Percentiles rank a stretch among this genome's conserved stretches.
phyloP scores from a whole-genome alignment of 2,329 filamentous ascomycete genomes.

The Pseudogymnoascus sp. region DNA sequence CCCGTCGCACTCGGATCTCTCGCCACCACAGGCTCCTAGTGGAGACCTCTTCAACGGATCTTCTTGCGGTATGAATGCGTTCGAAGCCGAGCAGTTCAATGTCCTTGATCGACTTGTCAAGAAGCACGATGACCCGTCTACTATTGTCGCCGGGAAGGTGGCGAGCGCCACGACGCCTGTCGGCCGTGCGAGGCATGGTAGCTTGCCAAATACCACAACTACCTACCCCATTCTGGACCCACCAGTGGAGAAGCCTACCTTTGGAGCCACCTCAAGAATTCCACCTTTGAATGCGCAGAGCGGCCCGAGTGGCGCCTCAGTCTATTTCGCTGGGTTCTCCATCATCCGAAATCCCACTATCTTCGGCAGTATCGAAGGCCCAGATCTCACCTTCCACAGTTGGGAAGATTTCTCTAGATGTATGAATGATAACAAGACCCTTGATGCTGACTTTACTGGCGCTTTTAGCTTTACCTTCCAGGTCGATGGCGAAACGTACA shows the following conservation, averaged over 20 bases:
- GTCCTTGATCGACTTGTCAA: conserved; percentile 12
- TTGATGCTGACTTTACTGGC: conserved; percentile 9
- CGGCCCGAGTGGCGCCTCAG: not conserved
- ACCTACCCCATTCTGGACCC: not conserved
- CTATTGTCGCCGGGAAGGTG: not conserved
- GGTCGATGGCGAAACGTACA: conserved; percentile 4
- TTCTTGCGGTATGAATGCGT: conserved; percentile 12
- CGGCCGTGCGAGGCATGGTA: not conserved
- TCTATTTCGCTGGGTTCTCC: not conserved
- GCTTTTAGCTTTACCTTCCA: conserved; percentile 7
- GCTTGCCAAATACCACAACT: not conserved
- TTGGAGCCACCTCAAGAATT: not conserved
- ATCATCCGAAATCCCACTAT: not conserved
- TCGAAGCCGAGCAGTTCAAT: conserved; percentile 12
- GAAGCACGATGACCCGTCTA: not conserved
- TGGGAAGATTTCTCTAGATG: conserved; percentile 1
- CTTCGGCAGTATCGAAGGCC: not conserved
- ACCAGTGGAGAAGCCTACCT: not conserved
- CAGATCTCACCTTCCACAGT: not conserved
- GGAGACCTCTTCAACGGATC: conserved; percentile 16
- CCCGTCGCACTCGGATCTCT: not conserved
- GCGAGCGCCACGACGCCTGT: not conserved
- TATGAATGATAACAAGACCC: not conserved
- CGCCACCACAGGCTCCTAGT: conserved; percentile 22
- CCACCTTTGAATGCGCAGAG: not conserved